These are phyloP conservation scores for Russula sp. DNA, from an alignment of 768 basidiomycete species.

Conservation along the genomic window DNA sequence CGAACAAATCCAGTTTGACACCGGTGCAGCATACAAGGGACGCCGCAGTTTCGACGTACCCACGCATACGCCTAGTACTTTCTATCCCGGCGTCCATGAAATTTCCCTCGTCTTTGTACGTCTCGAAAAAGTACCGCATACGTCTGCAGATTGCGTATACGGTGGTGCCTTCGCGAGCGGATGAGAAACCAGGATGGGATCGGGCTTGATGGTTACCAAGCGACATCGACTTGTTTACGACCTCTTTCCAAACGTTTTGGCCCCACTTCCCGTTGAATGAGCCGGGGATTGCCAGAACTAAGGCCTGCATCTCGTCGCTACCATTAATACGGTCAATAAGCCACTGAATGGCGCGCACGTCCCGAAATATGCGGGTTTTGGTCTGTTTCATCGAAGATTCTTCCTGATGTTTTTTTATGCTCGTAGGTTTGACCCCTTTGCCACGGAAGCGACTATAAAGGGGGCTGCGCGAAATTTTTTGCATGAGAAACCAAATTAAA, in stretches of 20 bases:
- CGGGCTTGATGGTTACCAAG: background rate
- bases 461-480: background rate
- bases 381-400: background rate
- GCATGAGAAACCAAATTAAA: background rate
- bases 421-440: background rate
- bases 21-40: constrained; percentile 5
- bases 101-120: background rate
- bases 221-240: background rate
- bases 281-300: constrained; percentile 4
- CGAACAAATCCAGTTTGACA: background rate
- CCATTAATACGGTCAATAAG: background rate
- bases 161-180: background rate
- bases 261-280: constrained; percentile 9
- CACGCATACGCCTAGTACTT: background rate
- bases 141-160: background rate
- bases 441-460: background rate
- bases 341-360: constrained; percentile 3
- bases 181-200: background rate
- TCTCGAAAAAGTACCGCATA: background rate
- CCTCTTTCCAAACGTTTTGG: background rate
- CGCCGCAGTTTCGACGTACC: constrained; percentile 5
- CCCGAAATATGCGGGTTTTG: background rate
- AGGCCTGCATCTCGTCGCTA: background rate
- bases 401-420: background rate
- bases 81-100: background rate